Base-by-base conservation (phyloP, 192 early-diverging fungal species). In the Dissophora globulifera region DNA sequence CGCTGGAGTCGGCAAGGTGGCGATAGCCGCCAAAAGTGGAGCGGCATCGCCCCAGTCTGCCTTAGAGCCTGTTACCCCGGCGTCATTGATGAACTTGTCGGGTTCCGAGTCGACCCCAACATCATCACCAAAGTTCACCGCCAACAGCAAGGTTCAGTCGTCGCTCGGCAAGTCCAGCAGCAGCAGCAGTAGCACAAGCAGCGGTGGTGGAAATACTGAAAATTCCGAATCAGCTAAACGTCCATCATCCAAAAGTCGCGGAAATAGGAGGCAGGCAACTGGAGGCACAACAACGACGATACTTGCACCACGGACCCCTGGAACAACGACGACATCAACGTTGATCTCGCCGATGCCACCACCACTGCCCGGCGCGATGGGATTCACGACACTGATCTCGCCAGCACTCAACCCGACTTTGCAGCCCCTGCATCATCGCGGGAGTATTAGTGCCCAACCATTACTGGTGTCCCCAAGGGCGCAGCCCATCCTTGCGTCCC, bases 31-130 rank as follows among this genome's bases (percentile, higher is more conserved):
- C 64, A 32, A 30, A 20, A 10, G 23, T 15, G 10, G 15, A 35
- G 23, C 19, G 5, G 33, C 38, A 40, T 40, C 38, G 7, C 8
- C 13, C 38, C 38, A 7, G 17, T 25, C 46, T 1, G 51, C 72
- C 1, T 22, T 89, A 16, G 83, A 84, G 26, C 91, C 91, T 10
- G 86, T 88, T 8, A 93, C 91, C 0, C 91, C 91, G 5, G 83
- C 85, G 9, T 81, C 86, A 11, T 58, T 93, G 20, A 91, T 93
- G 90, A 85, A 87, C 40, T 38, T 92, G 10, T 64, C 79, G 15
- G 52, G 57, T 40, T 47, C 69, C 19, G 74, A 69, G 30, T 38
- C 58, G 3, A 63, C 78, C 5, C 58, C 51, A 27, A 67, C 63
- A 4, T 43, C 63, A 2, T 57, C 72, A 12, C 63, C 64, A 9